phyloP scores from a whole-genome alignment of 495 filamentous ascomycete species.

The Neurospora sp. region DNA sequence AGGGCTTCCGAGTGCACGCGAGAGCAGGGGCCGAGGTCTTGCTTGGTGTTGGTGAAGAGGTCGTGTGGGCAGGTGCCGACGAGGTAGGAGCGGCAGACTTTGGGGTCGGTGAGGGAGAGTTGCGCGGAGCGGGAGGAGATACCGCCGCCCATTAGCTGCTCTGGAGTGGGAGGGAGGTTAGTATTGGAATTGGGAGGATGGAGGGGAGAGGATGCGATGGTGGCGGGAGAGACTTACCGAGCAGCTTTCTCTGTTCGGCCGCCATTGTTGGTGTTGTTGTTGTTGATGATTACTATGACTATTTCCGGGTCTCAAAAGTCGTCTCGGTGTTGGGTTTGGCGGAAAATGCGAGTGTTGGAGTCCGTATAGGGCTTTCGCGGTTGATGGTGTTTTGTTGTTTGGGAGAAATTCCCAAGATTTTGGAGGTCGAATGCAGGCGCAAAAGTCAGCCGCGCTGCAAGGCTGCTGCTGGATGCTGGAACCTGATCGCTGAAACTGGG shows the following conservation, averaged over 20 bases:
- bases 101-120: slow-evolving; percentile 81
- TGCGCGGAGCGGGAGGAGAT: slow-evolving; percentile 62
- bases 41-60: slow-evolving; percentile 99
- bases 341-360: background rate
- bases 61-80: slow-evolving; percentile 95
- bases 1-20: slow-evolving; percentile 84
- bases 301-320: background rate
- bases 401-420: background rate
- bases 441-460: slow-evolving; percentile 21
- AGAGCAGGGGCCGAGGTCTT: slow-evolving; percentile 86
- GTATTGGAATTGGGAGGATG: background rate
- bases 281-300: background rate
- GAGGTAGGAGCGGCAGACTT: slow-evolving; percentile 91
- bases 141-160: slow-evolving; percentile 73
- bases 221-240: slow-evolving; percentile 46
- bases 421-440: background rate
- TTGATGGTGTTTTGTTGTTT: background rate
- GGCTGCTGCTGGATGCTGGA: slow-evolving; percentile 9
- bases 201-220: background rate
- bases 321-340: too few species aligned
- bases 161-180: slow-evolving; percentile 23
- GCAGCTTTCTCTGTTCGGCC: slow-evolving; percentile 89
- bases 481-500: slow-evolving; percentile 1
- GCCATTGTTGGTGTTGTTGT: slow-evolving; percentile 52
- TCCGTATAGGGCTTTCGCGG: background rate